phyloP scores from a whole-genome alignment of 2,329 filamentous ascomycete genomes.

The Fusarium sp. region DNA sequence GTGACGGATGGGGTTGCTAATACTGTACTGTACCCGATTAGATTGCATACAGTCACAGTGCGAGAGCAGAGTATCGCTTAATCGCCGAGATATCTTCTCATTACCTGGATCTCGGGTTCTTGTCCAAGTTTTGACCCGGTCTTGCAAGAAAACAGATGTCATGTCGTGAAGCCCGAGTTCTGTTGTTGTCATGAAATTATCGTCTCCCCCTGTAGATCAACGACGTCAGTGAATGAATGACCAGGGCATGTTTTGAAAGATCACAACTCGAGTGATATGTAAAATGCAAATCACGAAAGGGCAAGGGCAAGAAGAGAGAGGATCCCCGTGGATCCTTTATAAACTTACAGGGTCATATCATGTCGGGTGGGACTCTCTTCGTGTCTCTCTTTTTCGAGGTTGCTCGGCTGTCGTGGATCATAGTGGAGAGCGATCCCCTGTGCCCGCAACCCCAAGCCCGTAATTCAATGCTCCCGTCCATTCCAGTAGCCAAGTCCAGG shows the following conservation, averaged over 20 bases:
- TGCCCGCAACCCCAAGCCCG: constrained; percentile 42
- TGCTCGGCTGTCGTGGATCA: constrained; percentile 31
- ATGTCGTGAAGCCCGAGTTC: constrained; percentile 33
- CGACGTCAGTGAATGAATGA: constrained; percentile 30
- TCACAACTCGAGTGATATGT: constrained; percentile 1
- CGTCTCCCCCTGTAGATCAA: constrained; percentile 37
- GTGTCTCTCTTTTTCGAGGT: constrained; percentile 5
- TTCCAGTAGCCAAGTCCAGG: constrained; percentile 15
- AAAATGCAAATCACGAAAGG: constrained; percentile 13
- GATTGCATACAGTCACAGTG: constrained; percentile 30
- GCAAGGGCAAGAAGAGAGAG: constrained; percentile 10
- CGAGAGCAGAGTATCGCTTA: constrained; percentile 1
- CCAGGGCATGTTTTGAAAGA: constrained; percentile 30
- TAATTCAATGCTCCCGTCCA: constrained; percentile 5
- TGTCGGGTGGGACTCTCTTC: constrained; percentile 30
- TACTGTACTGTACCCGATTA: constrained; percentile 6
- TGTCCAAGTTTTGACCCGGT: constrained; percentile 31
- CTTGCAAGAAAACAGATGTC: constrained; percentile 18
- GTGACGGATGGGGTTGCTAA: constrained; percentile 24
- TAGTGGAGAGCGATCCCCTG: constrained; percentile 30
- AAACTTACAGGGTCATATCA: constrained; percentile 7
- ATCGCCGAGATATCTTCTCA: constrained; percentile 5
- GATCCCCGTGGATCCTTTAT: no score
- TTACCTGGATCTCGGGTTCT: constrained; percentile 15
- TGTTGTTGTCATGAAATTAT: constrained; percentile 18